Evolutionary conservation across 2,329 filamentous ascomycete species (phyloP), one percentile per base, ranked within the genome.

Genomic region (Hirsutella minnesotensis): DNA sequence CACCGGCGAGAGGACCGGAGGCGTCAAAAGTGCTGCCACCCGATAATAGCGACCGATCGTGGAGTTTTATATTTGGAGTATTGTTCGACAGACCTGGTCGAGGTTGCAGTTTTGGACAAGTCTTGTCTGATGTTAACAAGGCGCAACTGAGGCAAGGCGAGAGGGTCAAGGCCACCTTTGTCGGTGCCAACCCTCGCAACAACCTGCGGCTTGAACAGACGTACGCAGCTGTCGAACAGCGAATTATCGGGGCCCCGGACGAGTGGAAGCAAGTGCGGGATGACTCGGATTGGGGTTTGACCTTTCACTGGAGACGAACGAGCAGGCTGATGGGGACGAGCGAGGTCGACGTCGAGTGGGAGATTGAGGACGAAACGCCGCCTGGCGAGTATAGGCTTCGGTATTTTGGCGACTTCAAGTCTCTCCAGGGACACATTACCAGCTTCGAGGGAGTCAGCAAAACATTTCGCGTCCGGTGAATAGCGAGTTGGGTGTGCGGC

Each of bases 151-250:
- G 57, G 0, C 62, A 66, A 2, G 85, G 86, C 3, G 69, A 73
- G 9, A 67, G 67, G 0, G 73, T 86, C 22, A 73, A 64, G 4
- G 84, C 75, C 0, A 79, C 69, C 0, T 95, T 95, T 57, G 74
- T 88, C 1, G 89, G 84, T 16, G 88, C 88, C 4, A 95, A 95
- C 54, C 89, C 89, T 9, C 74, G 89, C 40, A 95, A 95, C 59
- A 83, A 94, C 48, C 72, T 95, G 36, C 75, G 79, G 3, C 75
- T 87, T 1, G 88, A 86, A 56, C 72, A 72, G 12, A 94, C 83
- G 0, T 95, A 81, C 56, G 83, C 83, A 0, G 76, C 82, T 0
- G 75, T 95, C 0, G 87, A 95, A 66, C 50, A 51, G 38, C 43
- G 53, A 2, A 30, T 38, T 16, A 48, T 39, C 3, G 24, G 3